A percentile compares a stretch with the other conserved stretches of the same genome.
Conservation (phyloP, 2,329 filamentous ascomycete genomes). For the Leptographium wingfieldii region DNA sequence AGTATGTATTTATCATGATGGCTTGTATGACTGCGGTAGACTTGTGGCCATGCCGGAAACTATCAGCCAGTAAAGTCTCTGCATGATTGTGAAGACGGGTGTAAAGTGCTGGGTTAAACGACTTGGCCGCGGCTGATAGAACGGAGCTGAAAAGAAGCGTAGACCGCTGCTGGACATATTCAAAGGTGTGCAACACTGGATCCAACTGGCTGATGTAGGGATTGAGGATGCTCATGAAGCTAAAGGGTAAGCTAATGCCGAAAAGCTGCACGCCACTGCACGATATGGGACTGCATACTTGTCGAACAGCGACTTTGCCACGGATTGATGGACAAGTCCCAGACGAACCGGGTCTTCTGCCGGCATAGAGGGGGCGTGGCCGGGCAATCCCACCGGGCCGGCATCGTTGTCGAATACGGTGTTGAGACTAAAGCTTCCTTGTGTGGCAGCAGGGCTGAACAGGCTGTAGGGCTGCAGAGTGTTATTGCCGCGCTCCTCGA, state of each 20-base stretch:
- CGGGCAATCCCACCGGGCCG: too few species aligned
- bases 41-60: constrained; percentile 21
- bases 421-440: too few species aligned
- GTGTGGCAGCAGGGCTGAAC: too few species aligned
- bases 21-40: constrained; percentile 26
- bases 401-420: too few species aligned
- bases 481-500: too few species aligned
- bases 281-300: too few species aligned
- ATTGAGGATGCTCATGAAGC: background rate
- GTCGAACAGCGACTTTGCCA: too few species aligned
- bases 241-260: background rate
- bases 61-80: constrained; percentile 15
- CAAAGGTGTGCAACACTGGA: background rate
- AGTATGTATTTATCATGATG: constrained; percentile 26
- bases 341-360: too few species aligned
- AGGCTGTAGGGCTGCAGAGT: too few species aligned
- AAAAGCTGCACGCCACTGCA: too few species aligned
- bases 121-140: background rate
- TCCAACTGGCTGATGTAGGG: constrained; percentile 1
- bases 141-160: background rate
- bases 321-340: too few species aligned
- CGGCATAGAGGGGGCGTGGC: too few species aligned
- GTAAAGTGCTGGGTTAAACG: background rate
- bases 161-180: background rate
- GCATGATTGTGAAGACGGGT: background rate